Percentiles rank a stretch among this genome's conserved stretches.
These are phyloP conservation scores for Coriaria nepalensis DNA, from an alignment of 306 rosid species.

Conservation along the genomic window DNA sequence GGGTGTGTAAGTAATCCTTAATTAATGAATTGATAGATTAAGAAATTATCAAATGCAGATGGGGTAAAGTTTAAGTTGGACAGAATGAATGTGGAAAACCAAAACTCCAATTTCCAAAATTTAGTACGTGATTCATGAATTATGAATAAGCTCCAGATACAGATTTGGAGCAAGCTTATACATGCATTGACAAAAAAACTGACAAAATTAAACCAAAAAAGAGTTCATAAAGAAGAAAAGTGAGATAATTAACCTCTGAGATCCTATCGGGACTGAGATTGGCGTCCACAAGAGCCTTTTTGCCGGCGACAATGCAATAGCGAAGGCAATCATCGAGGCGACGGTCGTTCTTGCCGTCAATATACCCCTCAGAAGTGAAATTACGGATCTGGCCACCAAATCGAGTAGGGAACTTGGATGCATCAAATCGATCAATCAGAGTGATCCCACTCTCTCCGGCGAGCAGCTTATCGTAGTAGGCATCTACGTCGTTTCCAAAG, in stretches of 20 bases:
- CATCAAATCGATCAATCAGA: slow-evolving; percentile 69
- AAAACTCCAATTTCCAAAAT: too few species aligned
- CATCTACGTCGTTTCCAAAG: slow-evolving; percentile 66
- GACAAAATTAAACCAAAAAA: not conserved
- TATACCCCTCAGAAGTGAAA: slow-evolving; percentile 67
- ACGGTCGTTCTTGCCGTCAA: slow-evolving; percentile 89
- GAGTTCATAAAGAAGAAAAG: not conserved
- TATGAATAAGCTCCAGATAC: too few species aligned
- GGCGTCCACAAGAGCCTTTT: slow-evolving; percentile 77
- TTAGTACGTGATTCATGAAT: too few species aligned
- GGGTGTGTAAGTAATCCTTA: too few species aligned
- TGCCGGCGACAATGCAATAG: slow-evolving; percentile 86
- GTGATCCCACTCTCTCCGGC: slow-evolving; percentile 76
- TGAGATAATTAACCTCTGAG: slow-evolving; percentile 33
- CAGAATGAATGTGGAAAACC: too few species aligned
- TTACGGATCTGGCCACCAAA: slow-evolving; percentile 92
- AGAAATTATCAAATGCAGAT: too few species aligned
- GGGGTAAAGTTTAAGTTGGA: too few species aligned
- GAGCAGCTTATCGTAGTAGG: slow-evolving; percentile 74
- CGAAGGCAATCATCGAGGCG: slow-evolving; percentile 84
- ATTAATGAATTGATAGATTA: too few species aligned
- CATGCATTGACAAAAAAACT: not conserved
- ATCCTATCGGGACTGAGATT: slow-evolving; percentile 51
- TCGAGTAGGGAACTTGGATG: slow-evolving; percentile 86
- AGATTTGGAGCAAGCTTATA: too few species aligned